These are phyloP conservation scores for Debaryomycetaceae sp. DNA, from an alignment of 1,139 yeast species.

Conservation along the genomic window DNA sequence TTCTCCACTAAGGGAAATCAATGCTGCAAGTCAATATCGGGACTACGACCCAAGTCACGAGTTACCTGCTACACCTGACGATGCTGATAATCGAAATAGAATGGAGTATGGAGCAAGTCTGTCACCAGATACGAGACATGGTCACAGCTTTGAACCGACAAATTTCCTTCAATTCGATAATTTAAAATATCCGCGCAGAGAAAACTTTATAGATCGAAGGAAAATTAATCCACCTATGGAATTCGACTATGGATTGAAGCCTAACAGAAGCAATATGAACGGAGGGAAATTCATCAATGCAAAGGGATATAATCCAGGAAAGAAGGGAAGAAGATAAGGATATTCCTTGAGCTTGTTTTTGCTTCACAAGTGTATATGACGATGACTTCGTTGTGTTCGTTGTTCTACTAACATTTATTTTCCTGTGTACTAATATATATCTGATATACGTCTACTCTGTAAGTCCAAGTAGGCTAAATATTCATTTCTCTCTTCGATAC, in stretches of 20 bases:
- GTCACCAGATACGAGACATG: not conserved
- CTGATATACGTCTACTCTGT: not conserved
- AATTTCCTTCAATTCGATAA: conserved; percentile 6
- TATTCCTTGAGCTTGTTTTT: no score
- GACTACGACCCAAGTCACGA: not conserved
- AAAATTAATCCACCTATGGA: not conserved
- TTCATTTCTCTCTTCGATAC: not conserved
- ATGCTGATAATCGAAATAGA: not conserved
- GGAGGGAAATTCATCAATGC: not conserved
- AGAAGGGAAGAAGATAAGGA: not conserved
- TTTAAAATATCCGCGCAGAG: conserved; percentile 6
- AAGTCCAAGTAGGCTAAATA: not conserved
- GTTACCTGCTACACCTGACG: not conserved
- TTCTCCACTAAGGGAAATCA: not conserved
- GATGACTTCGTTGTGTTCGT: no score
- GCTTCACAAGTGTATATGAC: no score
- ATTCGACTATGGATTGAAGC: not conserved
- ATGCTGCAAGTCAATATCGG: not conserved
- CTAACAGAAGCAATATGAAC: not conserved
- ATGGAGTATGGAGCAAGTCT: not conserved
- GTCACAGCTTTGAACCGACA: conserved; percentile 1
- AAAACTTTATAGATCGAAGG: conserved; percentile 1
- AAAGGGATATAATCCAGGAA: not conserved
- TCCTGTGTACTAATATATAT: not conserved
- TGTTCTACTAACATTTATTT: not conserved